Base-by-base conservation (phyloP, 2,329 filamentous ascomycete genomes). In the Colletotrichum cordylinicola region DNA sequence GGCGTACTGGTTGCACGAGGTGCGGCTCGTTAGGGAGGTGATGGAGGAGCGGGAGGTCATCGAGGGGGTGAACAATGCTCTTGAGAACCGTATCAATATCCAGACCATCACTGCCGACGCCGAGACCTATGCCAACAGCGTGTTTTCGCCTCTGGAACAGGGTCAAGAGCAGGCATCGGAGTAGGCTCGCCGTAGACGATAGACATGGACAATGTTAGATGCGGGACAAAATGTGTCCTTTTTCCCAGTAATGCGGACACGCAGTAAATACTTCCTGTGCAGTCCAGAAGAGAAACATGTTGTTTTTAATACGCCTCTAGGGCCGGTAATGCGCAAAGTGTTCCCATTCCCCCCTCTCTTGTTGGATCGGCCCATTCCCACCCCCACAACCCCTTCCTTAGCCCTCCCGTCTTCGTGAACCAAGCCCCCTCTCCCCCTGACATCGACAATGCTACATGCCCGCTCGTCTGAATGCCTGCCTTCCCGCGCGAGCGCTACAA, bases 1-100 rank as follows among this genome's bases (percentile, higher is more conserved):
- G 79, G 89, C 88, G 18, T 98, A 98, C 85, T 98, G 96, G 96
- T 86, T 88, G 12, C 93, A 93, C 60, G 95, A 98, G 86, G 93
- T 92, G 8, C 87, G 90, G 67, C 83, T 95, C 35, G 95, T 94
- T 90, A 87, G 90, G 43, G 92, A 94, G 80, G 92, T 94, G 29
- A 94, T 98, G 90, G 94, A 96, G 87, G 94, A 96, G 77, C 89
- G 92, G 77, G 93, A 94, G 77, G 94, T 96, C 9, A 86, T 95
- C 43, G 92, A 93, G 80, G 91, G 93, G 68, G 90, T 95, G 77
- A 93, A 94, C 75, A 90, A 92, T 82, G 94, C 92, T 13, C 83
- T 96, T 78, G 86, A 87, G 80, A 90, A 89, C 77, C 89, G 92
- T 70, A 89, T 95, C 75, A 89, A 95, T 81, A 90, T 95, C 27